These are phyloP conservation scores for Pleurotus salmoneostramineus DNA, from an alignment of 768 basidiomycete species.

Conservation along the genomic window DNA sequence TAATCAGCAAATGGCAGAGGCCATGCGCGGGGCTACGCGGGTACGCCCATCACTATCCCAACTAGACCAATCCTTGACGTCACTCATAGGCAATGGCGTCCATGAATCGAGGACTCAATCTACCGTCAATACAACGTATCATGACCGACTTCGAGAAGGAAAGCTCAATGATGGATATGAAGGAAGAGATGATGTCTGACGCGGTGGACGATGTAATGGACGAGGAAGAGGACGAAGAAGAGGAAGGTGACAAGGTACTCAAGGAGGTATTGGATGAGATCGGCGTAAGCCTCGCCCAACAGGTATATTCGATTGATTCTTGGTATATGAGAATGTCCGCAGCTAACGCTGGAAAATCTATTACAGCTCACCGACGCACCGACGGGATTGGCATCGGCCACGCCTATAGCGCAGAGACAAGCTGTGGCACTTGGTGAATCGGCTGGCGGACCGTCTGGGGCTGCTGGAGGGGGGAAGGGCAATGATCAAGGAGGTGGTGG, in stretches of 20 bases:
- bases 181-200: slow-evolving; percentile 99
- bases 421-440: slow-evolving; percentile 85
- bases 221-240: slow-evolving; percentile 96
- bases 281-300: slow-evolving; percentile 86
- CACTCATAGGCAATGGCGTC: slow-evolving; percentile 85
- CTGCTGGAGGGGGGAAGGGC: slow-evolving; percentile 21
- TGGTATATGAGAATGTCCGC: slow-evolving; percentile 9
- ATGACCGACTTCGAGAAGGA: slow-evolving; percentile 99
- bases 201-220: slow-evolving; percentile 98
- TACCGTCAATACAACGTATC: slow-evolving; percentile 91
- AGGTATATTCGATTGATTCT: slow-evolving; percentile 36
- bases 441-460: slow-evolving; percentile 27
- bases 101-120: slow-evolving; percentile 95
- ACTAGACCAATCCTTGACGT: slow-evolving; percentile 6
- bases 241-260: slow-evolving; percentile 92
- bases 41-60: slow-evolving; percentile 42
- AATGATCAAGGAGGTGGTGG: slow-evolving; percentile 32
- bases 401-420: slow-evolving; percentile 61
- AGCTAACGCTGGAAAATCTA: background rate
- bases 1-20: slow-evolving; percentile 99
- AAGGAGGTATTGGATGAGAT: slow-evolving; percentile 97
- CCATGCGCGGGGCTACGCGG: slow-evolving; percentile 96
- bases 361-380: slow-evolving; percentile 81
- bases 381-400: slow-evolving; percentile 57
- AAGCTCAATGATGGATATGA: slow-evolving; percentile 99